These are phyloP conservation scores for Candida krabiensis DNA, from an alignment of 805 yeast genomes.

Conservation along the genomic window DNA sequence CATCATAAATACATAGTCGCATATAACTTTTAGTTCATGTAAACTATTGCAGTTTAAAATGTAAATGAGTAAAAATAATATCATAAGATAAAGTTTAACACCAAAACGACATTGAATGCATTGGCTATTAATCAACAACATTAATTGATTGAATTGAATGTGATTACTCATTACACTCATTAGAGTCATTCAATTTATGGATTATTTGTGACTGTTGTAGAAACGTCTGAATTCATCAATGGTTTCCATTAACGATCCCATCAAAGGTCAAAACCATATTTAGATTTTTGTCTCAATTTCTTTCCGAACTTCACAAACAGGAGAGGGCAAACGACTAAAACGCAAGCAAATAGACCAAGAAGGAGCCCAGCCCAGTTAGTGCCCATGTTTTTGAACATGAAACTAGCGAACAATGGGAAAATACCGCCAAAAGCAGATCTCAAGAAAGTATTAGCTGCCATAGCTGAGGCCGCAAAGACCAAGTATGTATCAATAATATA, in stretches of 20 bases:
- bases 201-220: too few relatives aligned
- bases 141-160: too few relatives aligned
- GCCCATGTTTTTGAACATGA: conserved; percentile 69
- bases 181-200: too few relatives aligned
- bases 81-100: too few relatives aligned
- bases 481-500: conserved; percentile 73
- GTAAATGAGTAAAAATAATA: too few relatives aligned
- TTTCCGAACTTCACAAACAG: conserved; percentile 61
- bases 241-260: background rate
- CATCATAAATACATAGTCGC: too few relatives aligned
- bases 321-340: conserved; percentile 67
- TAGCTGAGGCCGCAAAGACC: conserved; percentile 68
- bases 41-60: too few relatives aligned
- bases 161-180: too few relatives aligned
- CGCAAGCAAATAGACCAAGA: conserved; percentile 59
- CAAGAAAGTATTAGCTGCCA: conserved; percentile 57
- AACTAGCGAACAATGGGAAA: conserved; percentile 71
- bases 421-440: conserved; percentile 67
- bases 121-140: too few relatives aligned
- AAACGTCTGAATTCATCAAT: too few relatives aligned
- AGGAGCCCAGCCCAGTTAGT: conserved; percentile 79
- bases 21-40: too few relatives aligned
- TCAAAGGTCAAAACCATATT: conserved; percentile 47
- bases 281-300: conserved; percentile 53
- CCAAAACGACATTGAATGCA: too few relatives aligned